Percentiles rank a stretch among this genome's conserved stretches.
Evolutionary conservation across 371 early-diverging fungal genomes (phyloP).

Genomic region (Mortierella sp.): DNA sequence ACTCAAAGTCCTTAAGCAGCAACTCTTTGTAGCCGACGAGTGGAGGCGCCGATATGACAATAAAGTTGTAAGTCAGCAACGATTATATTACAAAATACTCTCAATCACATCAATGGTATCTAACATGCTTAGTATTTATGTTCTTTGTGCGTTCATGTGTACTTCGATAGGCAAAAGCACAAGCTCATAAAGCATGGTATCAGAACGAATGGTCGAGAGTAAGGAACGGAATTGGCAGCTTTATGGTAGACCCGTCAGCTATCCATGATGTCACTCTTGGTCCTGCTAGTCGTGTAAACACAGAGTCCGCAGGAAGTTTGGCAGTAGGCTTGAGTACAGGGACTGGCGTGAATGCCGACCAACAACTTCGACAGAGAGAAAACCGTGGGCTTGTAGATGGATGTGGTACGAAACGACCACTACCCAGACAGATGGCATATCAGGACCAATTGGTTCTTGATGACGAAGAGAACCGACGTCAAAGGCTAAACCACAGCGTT

Average conservation of each 20-base stretch:
- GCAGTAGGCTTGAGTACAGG: neutral
- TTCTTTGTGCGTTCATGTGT: neutral
- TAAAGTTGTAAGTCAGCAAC: constrained; percentile 27
- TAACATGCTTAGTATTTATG: neutral
- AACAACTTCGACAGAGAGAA: constrained; percentile 16
- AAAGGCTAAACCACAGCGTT: constrained; percentile 55
- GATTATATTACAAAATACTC: neutral
- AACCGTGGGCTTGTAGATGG: neutral
- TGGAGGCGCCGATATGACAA: constrained; percentile 52
- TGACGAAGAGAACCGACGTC: constrained; percentile 28
- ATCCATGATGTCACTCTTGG: constrained; percentile 32
- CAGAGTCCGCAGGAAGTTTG: neutral
- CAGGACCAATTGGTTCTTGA: constrained; percentile 24
- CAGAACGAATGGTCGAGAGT: constrained; percentile 44
- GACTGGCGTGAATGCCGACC: neutral
- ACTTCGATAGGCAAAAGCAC: constrained; percentile 28
- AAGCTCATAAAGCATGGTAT: constrained; percentile 38
- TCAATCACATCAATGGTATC: neutral
- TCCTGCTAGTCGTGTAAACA: neutral
- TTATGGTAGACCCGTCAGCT: constrained; percentile 13
- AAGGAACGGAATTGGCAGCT: constrained; percentile 27
- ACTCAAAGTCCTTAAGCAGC: constrained; percentile 53
- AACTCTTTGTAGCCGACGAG: constrained; percentile 53
- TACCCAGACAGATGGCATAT: constrained; percentile 5
- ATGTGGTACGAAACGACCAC: too few relatives aligned